Base-by-base conservation (phyloP, 352 stramenopile species). In the Pythium folliculosum region DNA sequence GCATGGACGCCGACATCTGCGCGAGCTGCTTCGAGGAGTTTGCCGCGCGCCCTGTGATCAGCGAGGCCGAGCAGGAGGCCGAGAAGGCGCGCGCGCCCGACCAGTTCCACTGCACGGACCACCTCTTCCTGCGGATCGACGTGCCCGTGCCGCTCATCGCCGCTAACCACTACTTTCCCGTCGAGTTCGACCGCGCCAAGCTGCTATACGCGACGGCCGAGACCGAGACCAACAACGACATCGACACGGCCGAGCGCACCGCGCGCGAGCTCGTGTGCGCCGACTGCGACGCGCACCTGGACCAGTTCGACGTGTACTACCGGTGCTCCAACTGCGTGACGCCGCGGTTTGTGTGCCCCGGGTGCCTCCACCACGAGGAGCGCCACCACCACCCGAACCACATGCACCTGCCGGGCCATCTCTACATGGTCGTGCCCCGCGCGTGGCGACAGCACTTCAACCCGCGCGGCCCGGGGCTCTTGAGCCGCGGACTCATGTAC, bases 1-100 rank as follows among this genome's bases (percentile, higher is more conserved):
- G 86, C 55, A 75, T 71, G 22, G 83, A 94, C 57, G 84, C 87
- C 62, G 86, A 94, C 60, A 70, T 94, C 9, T 94, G 86, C 53
- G 82, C 67, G 8, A 45, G 65, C 5, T 94, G 86, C 65, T 92
- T 80, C 65, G 80, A 77, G 25, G 59, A 75, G 5, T 90, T 89
- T 53, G 60, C 65, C 16, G 47, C 17, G 2, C 66, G 80, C 25
- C 71, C 66, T 3, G 52, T 59, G 16, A 25, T 54, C n/a, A 57
- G 16, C 35, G 51, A 57, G 37, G 59, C 47, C 25, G 44, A 44
- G 25, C 59, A 73, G 30, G 65, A 71, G 35, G 40, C 21, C 23
- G 27, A 67, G 30, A 59, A 25, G 23, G 48, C 47, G 12, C 19
- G 47, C 1, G 45, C 66, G 9, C 45, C 27, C 9, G 43, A 68